These are phyloP conservation scores for Melocanna baccifera DNA, from an alignment of 176 grass and related monocot species.

Conservation along the genomic window DNA sequence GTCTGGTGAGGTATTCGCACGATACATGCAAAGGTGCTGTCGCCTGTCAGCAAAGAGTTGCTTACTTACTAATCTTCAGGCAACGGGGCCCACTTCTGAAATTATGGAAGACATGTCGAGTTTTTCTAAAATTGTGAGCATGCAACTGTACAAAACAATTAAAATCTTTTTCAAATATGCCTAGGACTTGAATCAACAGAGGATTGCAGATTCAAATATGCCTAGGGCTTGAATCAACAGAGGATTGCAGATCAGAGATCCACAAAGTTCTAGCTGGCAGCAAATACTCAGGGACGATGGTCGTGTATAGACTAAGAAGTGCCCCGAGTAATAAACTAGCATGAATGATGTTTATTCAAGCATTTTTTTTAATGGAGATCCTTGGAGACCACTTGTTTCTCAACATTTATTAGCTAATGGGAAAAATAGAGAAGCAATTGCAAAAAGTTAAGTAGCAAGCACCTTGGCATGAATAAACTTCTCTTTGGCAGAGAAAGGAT, in stretches of 20 bases:
- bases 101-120: not conserved
- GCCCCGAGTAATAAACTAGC: constrained; percentile 8
- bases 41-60: not conserved
- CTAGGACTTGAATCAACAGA: constrained; percentile 3
- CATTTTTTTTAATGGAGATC: constrained; percentile 11
- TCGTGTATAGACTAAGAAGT: constrained; percentile 1
- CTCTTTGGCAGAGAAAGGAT: constrained; percentile 86
- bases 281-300: not conserved
- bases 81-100: not conserved
- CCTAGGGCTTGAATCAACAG: not conserved
- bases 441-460: constrained; percentile 21
- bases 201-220: constrained; percentile 15
- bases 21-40: not conserved
- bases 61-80: not conserved
- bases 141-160: constrained; percentile 4
- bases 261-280: constrained; percentile 3
- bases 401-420: constrained; percentile 2
- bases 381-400: constrained; percentile 19
- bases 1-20: too few relatives aligned
- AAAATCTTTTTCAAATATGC: not conserved
- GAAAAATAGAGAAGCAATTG: constrained; percentile 22
- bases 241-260: not conserved
- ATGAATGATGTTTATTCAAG: constrained; percentile 26
- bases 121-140: constrained; percentile 6
- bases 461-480: constrained; percentile 98